Conservation (phyloP, 192 early-diverging fungal species). For the Fimicolochytrium jonesii region DNA sequence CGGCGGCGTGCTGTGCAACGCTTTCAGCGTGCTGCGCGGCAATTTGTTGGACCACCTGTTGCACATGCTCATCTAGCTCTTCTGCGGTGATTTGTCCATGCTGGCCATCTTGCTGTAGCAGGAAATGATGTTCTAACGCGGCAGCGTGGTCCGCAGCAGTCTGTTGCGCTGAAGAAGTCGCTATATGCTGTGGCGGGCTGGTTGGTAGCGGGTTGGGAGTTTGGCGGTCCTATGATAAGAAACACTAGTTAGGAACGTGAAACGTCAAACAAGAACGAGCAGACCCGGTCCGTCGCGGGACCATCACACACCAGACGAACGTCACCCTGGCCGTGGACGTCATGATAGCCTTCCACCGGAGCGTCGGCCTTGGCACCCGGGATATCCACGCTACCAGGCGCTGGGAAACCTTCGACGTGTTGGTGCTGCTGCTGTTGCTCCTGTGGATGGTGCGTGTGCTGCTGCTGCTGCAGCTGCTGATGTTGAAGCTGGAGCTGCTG, state of each 20-base stretch:
- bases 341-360: too few species aligned
- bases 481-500: too few species aligned
- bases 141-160: too few species aligned
- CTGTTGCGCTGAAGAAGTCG: too few species aligned
- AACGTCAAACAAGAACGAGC: neutral
- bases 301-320: neutral
- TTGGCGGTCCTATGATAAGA: too few species aligned
- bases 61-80: neutral
- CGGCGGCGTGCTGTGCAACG: too few species aligned
- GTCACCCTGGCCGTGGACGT: too few species aligned
- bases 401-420: neutral
- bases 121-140: neutral
- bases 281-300: neutral
- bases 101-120: neutral
- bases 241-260: neutral
- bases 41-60: neutral
- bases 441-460: neutral
- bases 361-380: neutral
- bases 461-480: constrained; percentile 5
- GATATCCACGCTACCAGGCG: neutral
- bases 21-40: neutral
- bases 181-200: too few species aligned
- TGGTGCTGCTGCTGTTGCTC: constrained; percentile 1
- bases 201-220: too few species aligned
- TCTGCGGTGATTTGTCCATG: neutral